A percentile compares a stretch with the other conserved stretches of the same genome.
phyloP scores from a whole-genome alignment of 129 eudicot genomes.

The Artemisia argyi region DNA sequence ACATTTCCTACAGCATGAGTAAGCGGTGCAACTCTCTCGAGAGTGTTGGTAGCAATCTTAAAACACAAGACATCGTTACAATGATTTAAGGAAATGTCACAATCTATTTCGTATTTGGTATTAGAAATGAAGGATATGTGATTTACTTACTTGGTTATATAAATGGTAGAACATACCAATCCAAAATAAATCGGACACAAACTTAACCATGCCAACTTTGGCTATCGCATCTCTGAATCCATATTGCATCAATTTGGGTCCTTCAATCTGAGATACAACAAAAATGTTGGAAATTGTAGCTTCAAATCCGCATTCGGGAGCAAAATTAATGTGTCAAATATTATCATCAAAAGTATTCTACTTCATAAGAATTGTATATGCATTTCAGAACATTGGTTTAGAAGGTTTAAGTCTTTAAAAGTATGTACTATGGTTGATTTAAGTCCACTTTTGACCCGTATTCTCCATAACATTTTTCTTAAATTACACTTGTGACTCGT shows the following conservation, averaged over 20 bases:
- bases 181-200: slow-evolving; percentile 57
- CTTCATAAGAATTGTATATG: too few relatives aligned
- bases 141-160: slow-evolving; percentile 51
- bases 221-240: slow-evolving; percentile 63
- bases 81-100: neutral
- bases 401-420: too few relatives aligned
- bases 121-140: slow-evolving; percentile 4
- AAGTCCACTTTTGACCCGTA: too few relatives aligned
- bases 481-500: too few relatives aligned
- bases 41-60: slow-evolving; percentile 59
- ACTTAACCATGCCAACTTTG: slow-evolving; percentile 51
- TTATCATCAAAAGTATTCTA: too few relatives aligned
- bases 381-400: too few relatives aligned
- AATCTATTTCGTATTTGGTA: neutral
- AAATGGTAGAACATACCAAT: slow-evolving; percentile 68
- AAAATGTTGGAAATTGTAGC: neutral
- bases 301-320: neutral
- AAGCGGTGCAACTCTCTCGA: slow-evolving; percentile 65
- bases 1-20: slow-evolving; percentile 70
- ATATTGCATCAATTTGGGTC: slow-evolving; percentile 54
- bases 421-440: too few relatives aligned
- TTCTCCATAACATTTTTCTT: too few relatives aligned
- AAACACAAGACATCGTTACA: neutral
- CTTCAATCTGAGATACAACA: slow-evolving; percentile 44
- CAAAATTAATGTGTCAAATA: too few relatives aligned